These are phyloP conservation scores for Pisolithus thermaeus DNA, from an alignment of 1,284 basidiomycete genomes.

Conservation along the genomic window DNA sequence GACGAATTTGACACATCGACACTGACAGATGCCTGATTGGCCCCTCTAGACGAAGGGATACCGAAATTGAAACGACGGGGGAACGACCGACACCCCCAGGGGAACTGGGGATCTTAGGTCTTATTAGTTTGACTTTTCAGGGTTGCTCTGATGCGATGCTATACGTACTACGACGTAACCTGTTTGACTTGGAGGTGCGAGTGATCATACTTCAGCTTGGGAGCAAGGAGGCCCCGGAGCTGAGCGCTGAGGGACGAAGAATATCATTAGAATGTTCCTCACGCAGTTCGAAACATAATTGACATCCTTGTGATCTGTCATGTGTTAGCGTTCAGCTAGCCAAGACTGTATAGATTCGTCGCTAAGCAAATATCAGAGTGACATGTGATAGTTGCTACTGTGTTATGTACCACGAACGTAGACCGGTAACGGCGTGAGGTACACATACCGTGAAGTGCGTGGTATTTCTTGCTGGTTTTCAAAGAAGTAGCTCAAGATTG, in stretches of 20 bases:
- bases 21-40: background rate
- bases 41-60: background rate
- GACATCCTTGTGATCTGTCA: background rate
- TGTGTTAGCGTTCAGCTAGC: background rate
- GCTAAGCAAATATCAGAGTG: background rate
- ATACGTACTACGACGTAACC: background rate
- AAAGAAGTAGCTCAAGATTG: too few species aligned
- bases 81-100: background rate
- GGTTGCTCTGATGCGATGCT: conserved; percentile 21
- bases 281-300: background rate
- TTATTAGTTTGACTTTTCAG: conserved; percentile 25
- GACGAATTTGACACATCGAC: too few species aligned
- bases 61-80: too few species aligned
- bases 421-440: background rate
- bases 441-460: too few species aligned
- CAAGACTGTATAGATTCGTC: background rate
- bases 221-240: too few species aligned
- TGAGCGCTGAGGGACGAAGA: too few species aligned
- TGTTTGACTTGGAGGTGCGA: background rate
- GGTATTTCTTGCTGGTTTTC: too few species aligned
- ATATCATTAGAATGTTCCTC: background rate
- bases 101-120: background rate
- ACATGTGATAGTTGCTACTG: background rate
- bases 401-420: background rate
- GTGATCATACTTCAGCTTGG: background rate